Evolutionary conservation across 805 yeast species (phyloP), one percentile per base, ranked within the genome.

Genomic region (Phaffomyces opuntiae): DNA sequence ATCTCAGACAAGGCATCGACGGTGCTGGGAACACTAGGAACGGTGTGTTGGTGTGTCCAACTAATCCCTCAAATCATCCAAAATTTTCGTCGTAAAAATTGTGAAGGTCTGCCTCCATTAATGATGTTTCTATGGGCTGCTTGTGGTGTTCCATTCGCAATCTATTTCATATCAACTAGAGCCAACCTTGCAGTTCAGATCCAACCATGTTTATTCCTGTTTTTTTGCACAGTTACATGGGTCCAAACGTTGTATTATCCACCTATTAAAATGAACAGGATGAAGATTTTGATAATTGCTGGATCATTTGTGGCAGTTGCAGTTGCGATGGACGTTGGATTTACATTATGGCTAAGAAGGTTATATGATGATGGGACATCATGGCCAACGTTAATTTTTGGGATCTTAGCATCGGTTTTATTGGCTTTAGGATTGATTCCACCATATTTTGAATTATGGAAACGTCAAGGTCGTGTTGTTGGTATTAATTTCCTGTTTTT

Each of bases 1-100:
- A 54, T 59, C 34, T 51, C 54, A 24, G 63, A 59, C 21, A 57
- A 52, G 46, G 87, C 87, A 1, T 75, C 86, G 16, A 86, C 84
- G 42, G 88, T 83, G 7, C 70, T 88, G 45, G 96, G 88, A 2
- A 89, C 96, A 12, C 71, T 87, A 2, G 97, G 96, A 7, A 91
- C 98, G 0, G 80, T 90, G 2, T 74, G 86, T 47, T 91, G 97
- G 97, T 90, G 97, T 63, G 68, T 90, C 52, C 97, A 91, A 65
- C 68, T 91, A 52, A 72, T 89, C 1, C 97, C 97, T 2, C 98
- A 87, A 59, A 81, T 90, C 39, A 70, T 79, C 47, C 72, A 80
- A 60, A 90, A 91, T 60, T 89, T 76, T 67, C 71, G 72, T 47
- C 74, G 75, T 9, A 88, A 91, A 56, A 80, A 88, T 59, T 85